A percentile compares a stretch with the other conserved stretches of the same genome.
phyloP scores from a whole-genome alignment of 1,284 basidiomycete species.

The Fomes fomentarius region DNA sequence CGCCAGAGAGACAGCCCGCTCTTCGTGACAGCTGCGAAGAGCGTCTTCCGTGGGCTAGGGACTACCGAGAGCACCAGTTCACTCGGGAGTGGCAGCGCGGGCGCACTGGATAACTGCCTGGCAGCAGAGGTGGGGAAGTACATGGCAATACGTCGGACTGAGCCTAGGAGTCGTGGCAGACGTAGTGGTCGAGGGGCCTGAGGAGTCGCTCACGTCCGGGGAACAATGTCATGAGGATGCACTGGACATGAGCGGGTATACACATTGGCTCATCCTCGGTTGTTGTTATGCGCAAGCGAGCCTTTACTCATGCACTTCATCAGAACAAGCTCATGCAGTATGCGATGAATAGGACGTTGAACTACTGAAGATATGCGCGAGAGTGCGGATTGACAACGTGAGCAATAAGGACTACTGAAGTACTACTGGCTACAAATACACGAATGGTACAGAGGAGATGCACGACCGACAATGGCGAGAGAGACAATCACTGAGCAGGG shows the following conservation, averaged over 20 bases:
- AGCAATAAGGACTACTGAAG: conserved; percentile 1
- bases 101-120: conserved; percentile 66
- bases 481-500: conserved; percentile 16
- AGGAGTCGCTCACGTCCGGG: conserved; percentile 6
- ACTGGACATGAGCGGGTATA: not conserved
- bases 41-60: conserved; percentile 72
- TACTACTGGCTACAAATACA: conserved; percentile 25
- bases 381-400: conserved; percentile 8
- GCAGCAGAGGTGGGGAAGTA: conserved; percentile 84
- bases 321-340: not conserved
- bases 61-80: conserved; percentile 63
- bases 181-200: not conserved
- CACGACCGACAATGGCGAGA: conserved; percentile 11
- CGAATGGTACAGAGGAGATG: conserved; percentile 23
- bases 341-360: not conserved
- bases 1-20: conserved; percentile 79
- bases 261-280: not conserved
- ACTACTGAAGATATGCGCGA: not conserved
- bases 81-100: conserved; percentile 64
- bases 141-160: conserved; percentile 51
- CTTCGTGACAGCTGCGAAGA: conserved; percentile 78
- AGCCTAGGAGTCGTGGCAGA: not conserved
- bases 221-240: conserved; percentile 14
- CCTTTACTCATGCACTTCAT: not conserved
- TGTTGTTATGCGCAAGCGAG: not conserved